phyloP scores from a whole-genome alignment of 2,329 filamentous ascomycete species.

The Talaromyces sp. region DNA sequence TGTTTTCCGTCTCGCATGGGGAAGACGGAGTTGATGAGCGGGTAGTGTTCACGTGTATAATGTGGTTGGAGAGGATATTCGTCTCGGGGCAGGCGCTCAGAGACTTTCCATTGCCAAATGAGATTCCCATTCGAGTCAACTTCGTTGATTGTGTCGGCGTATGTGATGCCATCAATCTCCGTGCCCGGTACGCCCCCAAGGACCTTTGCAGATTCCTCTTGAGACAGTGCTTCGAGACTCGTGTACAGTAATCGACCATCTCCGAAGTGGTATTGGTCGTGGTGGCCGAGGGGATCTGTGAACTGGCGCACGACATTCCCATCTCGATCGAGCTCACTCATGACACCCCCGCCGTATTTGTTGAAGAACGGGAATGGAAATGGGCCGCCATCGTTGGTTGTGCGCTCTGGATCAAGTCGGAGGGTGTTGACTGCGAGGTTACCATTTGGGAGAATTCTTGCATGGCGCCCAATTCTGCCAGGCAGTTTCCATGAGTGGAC shows the following conservation, averaged over 20 bases:
- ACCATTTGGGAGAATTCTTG: conserved; percentile 44
- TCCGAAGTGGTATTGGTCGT: conserved; percentile 47
- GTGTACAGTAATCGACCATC: conserved; percentile 46
- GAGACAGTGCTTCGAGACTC: conserved; percentile 39
- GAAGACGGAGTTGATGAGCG: conserved; percentile 46
- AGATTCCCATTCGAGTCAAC: conserved; percentile 39
- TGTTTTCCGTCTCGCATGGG: conserved; percentile 39
- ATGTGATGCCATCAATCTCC: conserved; percentile 26
- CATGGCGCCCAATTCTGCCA: conserved; percentile 42
- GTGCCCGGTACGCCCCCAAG: conserved; percentile 42
- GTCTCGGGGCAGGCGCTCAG: conserved; percentile 39
- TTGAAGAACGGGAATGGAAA: conserved; percentile 44
- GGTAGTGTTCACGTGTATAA: conserved; percentile 35
- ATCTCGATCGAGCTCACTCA: conserved; percentile 40
- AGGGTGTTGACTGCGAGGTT: conserved; percentile 46
- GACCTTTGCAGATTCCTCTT: conserved; percentile 35
- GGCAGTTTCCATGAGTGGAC: conserved; percentile 46
- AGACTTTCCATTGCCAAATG: conserved; percentile 45
- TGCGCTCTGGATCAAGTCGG: conserved; percentile 30
- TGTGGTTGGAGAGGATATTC: conserved; percentile 40
- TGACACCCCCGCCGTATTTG: conserved; percentile 48
- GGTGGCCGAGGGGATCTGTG: conserved; percentile 43
- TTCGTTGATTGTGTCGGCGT: conserved; percentile 46
- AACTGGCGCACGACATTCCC: conserved; percentile 42
- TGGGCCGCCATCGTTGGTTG: conserved; percentile 26